Evolutionary conservation across 2,329 filamentous ascomycete species (phyloP).

Genomic region (Cytospora schulzeri): DNA sequence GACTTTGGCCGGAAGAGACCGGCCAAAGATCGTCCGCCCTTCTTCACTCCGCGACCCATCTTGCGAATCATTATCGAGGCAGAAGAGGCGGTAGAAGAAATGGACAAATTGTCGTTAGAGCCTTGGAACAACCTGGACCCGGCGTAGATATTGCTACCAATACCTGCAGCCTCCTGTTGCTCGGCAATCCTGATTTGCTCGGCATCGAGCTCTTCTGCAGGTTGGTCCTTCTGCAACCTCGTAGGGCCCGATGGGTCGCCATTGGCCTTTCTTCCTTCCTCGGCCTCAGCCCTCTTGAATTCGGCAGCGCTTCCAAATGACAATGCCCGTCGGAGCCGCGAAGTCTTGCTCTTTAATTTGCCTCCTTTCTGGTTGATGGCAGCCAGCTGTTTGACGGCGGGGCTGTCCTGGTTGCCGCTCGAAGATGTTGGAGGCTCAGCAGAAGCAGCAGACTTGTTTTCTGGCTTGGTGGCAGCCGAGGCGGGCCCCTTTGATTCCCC

Average conservation of each 20-base stretch:
- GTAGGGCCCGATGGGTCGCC: slow-evolving; percentile 42
- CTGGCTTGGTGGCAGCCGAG: slow-evolving; percentile 37
- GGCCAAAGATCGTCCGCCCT: slow-evolving; percentile 84
- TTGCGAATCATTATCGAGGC: slow-evolving; percentile 95
- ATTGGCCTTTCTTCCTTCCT: slow-evolving; percentile 45
- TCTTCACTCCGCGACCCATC: slow-evolving; percentile 99
- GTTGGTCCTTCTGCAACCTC: slow-evolving; percentile 59
- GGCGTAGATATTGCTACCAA: slow-evolving; percentile 92
- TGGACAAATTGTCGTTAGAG: slow-evolving; percentile 92
- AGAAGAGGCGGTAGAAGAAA: slow-evolving; percentile 86
- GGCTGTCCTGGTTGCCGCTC: slow-evolving; percentile 54
- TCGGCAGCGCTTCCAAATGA: slow-evolving; percentile 97
- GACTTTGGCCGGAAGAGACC: slow-evolving; percentile 96
- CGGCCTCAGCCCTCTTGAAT: slow-evolving; percentile 72
- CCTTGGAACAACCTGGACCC: slow-evolving; percentile 82
- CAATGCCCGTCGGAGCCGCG: slow-evolving; percentile 84
- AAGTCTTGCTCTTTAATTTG: slow-evolving; percentile 81
- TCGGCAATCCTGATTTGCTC: slow-evolving; percentile 91
- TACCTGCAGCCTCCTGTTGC: slow-evolving; percentile 87
- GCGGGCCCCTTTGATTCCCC: slow-evolving; percentile 37
- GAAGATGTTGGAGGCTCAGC: slow-evolving; percentile 32
- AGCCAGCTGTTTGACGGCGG: slow-evolving; percentile 80
- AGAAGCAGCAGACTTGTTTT: slow-evolving; percentile 14
- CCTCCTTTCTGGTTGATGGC: slow-evolving; percentile 83
- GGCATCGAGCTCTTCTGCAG: slow-evolving; percentile 68